Conservation (phyloP, 108 stramenopile genomes). For the Hondaea fermentalgiana region DNA sequence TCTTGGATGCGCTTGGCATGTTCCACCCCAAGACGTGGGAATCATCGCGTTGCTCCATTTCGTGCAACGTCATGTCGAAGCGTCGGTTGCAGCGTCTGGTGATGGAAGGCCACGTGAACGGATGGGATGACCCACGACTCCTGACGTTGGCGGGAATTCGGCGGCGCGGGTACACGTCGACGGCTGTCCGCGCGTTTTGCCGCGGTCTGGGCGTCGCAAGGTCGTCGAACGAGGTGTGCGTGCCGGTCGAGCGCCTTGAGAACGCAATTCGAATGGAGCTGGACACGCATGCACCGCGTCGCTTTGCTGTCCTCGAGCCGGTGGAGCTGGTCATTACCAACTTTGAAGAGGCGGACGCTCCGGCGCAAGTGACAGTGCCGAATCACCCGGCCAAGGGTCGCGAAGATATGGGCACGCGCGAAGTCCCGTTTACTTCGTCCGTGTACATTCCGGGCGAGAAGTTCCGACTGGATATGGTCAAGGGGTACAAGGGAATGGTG, state of each 20-base stretch:
- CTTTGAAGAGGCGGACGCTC: conserved; percentile 52
- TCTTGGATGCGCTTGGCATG: conserved; percentile 85
- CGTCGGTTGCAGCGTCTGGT: conserved; percentile 89
- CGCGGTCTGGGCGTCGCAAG: conserved; percentile 87
- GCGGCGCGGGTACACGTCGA: conserved; percentile 84
- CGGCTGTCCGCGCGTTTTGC: conserved; percentile 88
- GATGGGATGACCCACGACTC: conserved; percentile 99
- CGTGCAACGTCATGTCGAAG: conserved; percentile 89
- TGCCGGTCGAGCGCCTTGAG: conserved; percentile 72
- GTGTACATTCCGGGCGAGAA: conserved; percentile 83
- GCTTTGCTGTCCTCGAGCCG: conserved; percentile 82
- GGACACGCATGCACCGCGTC: conserved; percentile 57
- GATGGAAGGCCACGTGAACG: conserved; percentile 41
- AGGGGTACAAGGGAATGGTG: conserved; percentile 79
- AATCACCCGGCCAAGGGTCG: conserved; percentile 66
- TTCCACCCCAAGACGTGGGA: conserved; percentile 72
- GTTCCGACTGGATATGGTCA: conserved; percentile 66
- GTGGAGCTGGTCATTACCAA: conserved; percentile 69
- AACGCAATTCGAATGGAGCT: conserved; percentile 36
- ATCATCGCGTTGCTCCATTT: conserved; percentile 68
- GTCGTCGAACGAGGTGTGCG: conserved; percentile 63
- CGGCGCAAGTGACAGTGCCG: conserved; percentile 70
- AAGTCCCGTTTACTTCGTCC: conserved; percentile 52
- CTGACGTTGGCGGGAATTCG: conserved; percentile 87
- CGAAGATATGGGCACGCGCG: conserved; percentile 54